Base-by-base conservation (phyloP, 306 rosid genomes). In the Chamaecrista fasciculata region DNA sequence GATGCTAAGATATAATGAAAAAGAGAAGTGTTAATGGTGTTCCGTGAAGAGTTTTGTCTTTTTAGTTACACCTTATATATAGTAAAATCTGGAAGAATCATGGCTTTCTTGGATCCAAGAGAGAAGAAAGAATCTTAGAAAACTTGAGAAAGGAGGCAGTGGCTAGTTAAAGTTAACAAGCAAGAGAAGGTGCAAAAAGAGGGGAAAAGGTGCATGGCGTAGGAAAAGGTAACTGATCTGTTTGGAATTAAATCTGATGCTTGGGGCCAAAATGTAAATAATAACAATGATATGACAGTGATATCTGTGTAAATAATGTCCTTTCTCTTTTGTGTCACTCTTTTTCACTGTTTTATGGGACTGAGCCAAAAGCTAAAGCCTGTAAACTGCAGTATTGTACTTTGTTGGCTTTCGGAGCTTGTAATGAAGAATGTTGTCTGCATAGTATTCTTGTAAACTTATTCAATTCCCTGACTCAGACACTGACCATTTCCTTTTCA, bases 71-170 rank as follows among this genome's bases (percentile, higher is more conserved):
- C 68, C 62, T 80, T 72, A 72, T 36, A 66, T 77, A 79, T 70
- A 70, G 34, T 16, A 28, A 4, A 74, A 80, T 43, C 66, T 25
- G 28, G 81, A 62, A 78, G 99, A 94, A 94, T 91, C 92, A 59
- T 80, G 81, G 85, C 86, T 84, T 91, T 91, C 92, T 91, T 91
- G 89, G 83, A 83, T 90, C 87, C 75, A 76, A 80, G 85, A 81
- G 81, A 80, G 87, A 85, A 86, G 86, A 33, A 78, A 87, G 97
- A 88, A 95, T 91, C 91, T 78, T 50, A 85, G 96, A 85, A 94
- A 89, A 95, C 99, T 95, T 95, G 92, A 87, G 97, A 85, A 82
- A 86, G 82, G 90, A 90, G 97, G 86, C 77, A 90, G 71, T 78
- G 76, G 81, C 76, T 82, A 60, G 94, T 79, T 81, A 80, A 86